Evolutionary conservation across 441 rosid genomes (phyloP).

Genomic region (Bruguiera hainesii): DNA sequence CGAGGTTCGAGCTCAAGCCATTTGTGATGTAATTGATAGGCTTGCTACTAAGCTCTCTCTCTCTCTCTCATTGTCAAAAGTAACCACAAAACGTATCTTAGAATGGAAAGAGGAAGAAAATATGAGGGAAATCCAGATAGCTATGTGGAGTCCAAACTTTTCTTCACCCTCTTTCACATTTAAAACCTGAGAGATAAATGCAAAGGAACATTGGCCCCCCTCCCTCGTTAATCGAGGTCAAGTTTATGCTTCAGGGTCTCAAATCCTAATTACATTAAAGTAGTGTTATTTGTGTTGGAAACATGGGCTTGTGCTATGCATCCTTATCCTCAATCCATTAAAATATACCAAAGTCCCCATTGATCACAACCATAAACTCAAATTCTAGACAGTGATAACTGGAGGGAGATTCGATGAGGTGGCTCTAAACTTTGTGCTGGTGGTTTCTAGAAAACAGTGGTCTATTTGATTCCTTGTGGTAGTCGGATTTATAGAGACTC

Average conservation of each 20-base stretch:
- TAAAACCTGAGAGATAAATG: too few relatives aligned
- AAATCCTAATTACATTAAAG: constrained; percentile 1
- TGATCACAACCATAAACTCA: neutral
- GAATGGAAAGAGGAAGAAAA: too few relatives aligned
- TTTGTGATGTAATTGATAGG: too few relatives aligned
- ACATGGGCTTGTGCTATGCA: constrained; percentile 2
- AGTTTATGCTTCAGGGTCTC: neutral
- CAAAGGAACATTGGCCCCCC: neutral
- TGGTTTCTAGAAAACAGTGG: neutral
- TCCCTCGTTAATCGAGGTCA: neutral
- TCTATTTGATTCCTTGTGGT: neutral
- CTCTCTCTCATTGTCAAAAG: too few relatives aligned
- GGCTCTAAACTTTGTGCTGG: neutral
- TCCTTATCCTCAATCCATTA: constrained; percentile 24
- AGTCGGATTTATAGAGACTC: neutral
- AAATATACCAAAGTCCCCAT: neutral
- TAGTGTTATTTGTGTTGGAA: neutral
- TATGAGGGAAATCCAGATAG: too few relatives aligned
- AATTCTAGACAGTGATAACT: neutral
- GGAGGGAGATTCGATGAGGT: neutral
- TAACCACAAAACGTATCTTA: too few relatives aligned
- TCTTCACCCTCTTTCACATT: too few relatives aligned
- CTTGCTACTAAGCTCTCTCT: too few relatives aligned
- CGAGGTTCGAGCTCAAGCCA: neutral
- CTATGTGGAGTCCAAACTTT: too few relatives aligned